Conservation (phyloP, 2,329 filamentous ascomycete species). For the Lasiodiplodia hormozganensis region DNA sequence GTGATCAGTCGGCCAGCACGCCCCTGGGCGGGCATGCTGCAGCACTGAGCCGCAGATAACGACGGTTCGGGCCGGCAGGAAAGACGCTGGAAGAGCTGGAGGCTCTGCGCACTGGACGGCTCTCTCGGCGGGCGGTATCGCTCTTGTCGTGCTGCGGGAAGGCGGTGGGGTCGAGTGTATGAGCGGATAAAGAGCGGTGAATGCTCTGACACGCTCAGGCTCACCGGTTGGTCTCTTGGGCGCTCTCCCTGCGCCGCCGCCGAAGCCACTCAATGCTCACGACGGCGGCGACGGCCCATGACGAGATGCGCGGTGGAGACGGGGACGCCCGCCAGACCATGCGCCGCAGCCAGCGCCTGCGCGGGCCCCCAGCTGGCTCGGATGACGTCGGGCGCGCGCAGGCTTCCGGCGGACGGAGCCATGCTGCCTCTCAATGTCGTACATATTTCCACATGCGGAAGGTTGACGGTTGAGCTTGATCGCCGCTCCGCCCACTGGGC, state of each 20-base stretch:
- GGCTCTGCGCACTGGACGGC: slow-evolving; percentile 21
- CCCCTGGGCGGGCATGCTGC: slow-evolving; percentile 5
- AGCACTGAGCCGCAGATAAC: slow-evolving; percentile 16
- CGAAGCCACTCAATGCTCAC: neutral
- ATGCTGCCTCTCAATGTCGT: slow-evolving; percentile 3
- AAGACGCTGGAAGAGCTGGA: slow-evolving; percentile 10
- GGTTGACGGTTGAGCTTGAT: slow-evolving; percentile 26
- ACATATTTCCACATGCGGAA: slow-evolving; percentile 17
- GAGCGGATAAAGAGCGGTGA: slow-evolving; percentile 22
- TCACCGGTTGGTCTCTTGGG: slow-evolving; percentile 21
- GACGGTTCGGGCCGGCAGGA: slow-evolving; percentile 17
- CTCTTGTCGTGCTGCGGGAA: slow-evolving; percentile 10
- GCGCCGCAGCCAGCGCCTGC: slow-evolving; percentile 3
- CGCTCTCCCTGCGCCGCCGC: neutral
- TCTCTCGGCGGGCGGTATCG: slow-evolving; percentile 13
- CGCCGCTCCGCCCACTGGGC: slow-evolving; percentile 22
- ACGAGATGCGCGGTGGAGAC: slow-evolving; percentile 13
- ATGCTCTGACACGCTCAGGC: slow-evolving; percentile 1
- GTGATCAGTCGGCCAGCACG: slow-evolving; percentile 13
- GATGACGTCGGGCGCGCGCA: slow-evolving; percentile 7
- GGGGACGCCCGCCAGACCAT: slow-evolving; percentile 19
- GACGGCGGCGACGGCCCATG: neutral
- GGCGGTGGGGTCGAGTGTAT: slow-evolving; percentile 1
- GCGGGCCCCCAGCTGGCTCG: neutral
- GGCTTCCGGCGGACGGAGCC: neutral